Percentiles rank a stretch among this genome's conserved stretches.
These are phyloP conservation scores for Lasiodiplodia hormozganensis DNA, from an alignment of 2,329 filamentous ascomycete species.

Conservation along the genomic window DNA sequence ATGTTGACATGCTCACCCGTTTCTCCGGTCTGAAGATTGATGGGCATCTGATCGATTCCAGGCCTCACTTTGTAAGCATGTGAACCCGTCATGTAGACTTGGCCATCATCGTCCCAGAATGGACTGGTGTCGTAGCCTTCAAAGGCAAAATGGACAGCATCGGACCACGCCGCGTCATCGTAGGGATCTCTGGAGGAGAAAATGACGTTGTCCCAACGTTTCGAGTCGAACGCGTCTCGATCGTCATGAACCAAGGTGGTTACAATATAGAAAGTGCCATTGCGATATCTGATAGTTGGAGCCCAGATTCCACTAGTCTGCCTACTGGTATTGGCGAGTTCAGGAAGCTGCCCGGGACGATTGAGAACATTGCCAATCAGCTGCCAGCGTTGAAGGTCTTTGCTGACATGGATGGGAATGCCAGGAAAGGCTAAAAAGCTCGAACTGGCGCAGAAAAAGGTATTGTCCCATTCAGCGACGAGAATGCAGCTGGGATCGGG, in stretches of 20 bases:
- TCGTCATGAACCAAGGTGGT: slow-evolving; percentile 44
- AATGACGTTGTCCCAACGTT: slow-evolving; percentile 53
- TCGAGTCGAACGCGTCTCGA: slow-evolving; percentile 37
- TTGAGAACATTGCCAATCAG: slow-evolving; percentile 45
- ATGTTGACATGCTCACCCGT: slow-evolving; percentile 36
- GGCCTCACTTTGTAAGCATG: slow-evolving; percentile 39
- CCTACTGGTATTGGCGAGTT: slow-evolving; percentile 43
- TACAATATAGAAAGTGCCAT: slow-evolving; percentile 51
- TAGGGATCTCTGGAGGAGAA: slow-evolving; percentile 55
- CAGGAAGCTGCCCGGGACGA: slow-evolving; percentile 47
- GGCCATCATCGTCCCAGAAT: slow-evolving; percentile 65
- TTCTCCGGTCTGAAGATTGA: slow-evolving; percentile 45
- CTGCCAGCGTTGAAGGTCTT: slow-evolving; percentile 53
- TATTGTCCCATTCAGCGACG: slow-evolving; percentile 42
- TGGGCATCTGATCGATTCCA: slow-evolving; percentile 40
- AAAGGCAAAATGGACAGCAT: slow-evolving; percentile 58
- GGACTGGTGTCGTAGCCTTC: slow-evolving; percentile 61
- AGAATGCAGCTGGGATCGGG: slow-evolving; percentile 55
- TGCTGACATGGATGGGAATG: slow-evolving; percentile 53
- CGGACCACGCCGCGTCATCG: slow-evolving; percentile 54
- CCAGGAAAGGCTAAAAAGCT: slow-evolving; percentile 57
- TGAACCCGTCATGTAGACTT: slow-evolving; percentile 54
- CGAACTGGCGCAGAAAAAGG: slow-evolving; percentile 54
- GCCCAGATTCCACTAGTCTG: slow-evolving; percentile 51
- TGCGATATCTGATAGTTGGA: slow-evolving; percentile 49